Base-by-base conservation (phyloP, 306 rosid genomes). In the Cucurbita moschata region DNA sequence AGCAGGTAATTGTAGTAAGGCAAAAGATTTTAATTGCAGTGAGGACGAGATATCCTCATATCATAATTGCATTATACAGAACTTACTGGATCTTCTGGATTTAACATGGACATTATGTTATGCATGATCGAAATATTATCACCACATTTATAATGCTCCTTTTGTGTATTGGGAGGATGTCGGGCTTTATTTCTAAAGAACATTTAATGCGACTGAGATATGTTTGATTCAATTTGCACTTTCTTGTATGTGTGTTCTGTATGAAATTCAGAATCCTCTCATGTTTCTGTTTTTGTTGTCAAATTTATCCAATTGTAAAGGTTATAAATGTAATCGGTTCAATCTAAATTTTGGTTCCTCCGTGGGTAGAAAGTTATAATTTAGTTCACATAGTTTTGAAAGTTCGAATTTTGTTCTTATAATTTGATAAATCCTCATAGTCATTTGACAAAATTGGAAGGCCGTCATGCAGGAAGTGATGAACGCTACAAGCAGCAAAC, bases 401-500 rank as follows among this genome's bases (percentile, higher is more conserved):
- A 6, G 54, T 14, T 5, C 3, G 53, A 13, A 50, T 50, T 49
- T 11, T n/a, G n/a, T 15, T n/a, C 6, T 50, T 50, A 49, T 13
- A n/a, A 13, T 14, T 50, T 0, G 54, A 50, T 50, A 50, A 50
- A 50, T 13, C 16, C 54, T 50, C 54, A 49, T 49, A 50, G 19
- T 4, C 55, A 51, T 51, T 51, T 8, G 19, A 51, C 15, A 51
- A 51, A 51, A 51, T 51, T 51, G 19, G 8, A 51, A 51, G 19
- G 19, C 75, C 67, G 42, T 82, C 66, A 16, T 51, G 73, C 79
- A 92, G 97, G 90, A 76, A 85, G 77, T 16, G 92, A 85, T 64
- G 96, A 90, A 71, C 81, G 87, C 53, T 61, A 75, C 38, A 76
- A 89, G 26, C 81, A 90, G 1, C 87, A 88, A 76, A 65, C 85